A percentile compares a stretch with the other conserved stretches of the same genome.
phyloP scores from a whole-genome alignment of 805 yeast species.

The Saturnispora diversa region DNA sequence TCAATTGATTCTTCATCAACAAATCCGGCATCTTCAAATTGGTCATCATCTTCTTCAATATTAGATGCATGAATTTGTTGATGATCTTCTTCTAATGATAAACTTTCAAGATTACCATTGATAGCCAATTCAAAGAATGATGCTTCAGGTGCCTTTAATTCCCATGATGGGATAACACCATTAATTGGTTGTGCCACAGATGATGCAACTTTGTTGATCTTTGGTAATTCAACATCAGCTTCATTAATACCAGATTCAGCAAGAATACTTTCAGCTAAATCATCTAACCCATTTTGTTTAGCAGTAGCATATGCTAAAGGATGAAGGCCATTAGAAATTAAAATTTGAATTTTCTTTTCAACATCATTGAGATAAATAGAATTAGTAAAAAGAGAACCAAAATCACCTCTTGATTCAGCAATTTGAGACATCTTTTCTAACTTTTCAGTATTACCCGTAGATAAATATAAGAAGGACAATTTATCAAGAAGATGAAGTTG shows the following conservation, averaged over 20 bases:
- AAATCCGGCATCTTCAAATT: slow-evolving; percentile 10
- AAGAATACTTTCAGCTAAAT: slow-evolving; percentile 63
- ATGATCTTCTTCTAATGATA: slow-evolving; percentile 32
- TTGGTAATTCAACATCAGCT: slow-evolving; percentile 44
- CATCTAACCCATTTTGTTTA: slow-evolving; percentile 72
- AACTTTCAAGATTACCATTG: slow-evolving; percentile 64
- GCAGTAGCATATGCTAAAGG: slow-evolving; percentile 94
- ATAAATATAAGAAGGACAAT: slow-evolving; percentile 78
- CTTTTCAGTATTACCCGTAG: slow-evolving; percentile 72
- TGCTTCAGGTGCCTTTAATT: slow-evolving; percentile 59
- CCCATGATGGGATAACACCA: slow-evolving; percentile 59
- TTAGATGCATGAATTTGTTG: slow-evolving; percentile 22
- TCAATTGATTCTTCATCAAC: slow-evolving; percentile 38
- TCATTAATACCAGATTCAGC: slow-evolving; percentile 59
- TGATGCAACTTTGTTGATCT: slow-evolving; percentile 31
- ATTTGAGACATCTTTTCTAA: slow-evolving; percentile 78
- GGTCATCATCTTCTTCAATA: slow-evolving; percentile 21
- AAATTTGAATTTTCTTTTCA: slow-evolving; percentile 64
- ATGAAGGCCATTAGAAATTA: slow-evolving; percentile 68
- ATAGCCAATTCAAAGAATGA: slow-evolving; percentile 84
- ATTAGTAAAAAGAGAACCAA: slow-evolving; percentile 73
- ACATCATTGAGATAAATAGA: slow-evolving; percentile 69
- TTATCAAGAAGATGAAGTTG: slow-evolving; percentile 81
- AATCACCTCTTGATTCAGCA: slow-evolving; percentile 82
- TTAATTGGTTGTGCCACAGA: slow-evolving; percentile 42